Base-by-base conservation (phyloP, 176 grass and related monocot species). In the Calamus simplicifolius region DNA sequence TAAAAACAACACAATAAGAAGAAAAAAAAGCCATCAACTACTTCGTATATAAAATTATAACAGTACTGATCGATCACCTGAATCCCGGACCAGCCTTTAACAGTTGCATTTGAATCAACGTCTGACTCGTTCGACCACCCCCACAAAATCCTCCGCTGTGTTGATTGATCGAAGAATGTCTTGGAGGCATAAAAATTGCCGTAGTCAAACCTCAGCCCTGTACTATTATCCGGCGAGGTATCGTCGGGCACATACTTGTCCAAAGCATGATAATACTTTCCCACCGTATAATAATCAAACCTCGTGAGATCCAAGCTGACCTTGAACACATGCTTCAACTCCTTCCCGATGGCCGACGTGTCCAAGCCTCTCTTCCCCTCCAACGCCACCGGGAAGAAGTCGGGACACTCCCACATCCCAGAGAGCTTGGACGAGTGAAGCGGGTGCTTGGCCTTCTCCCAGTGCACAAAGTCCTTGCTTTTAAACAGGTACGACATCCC, bases 141-240 rank as follows among this genome's bases (percentile, higher is more conserved):
- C 55, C 83, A 91, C 69, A 91, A 69, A 19, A 97, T 64, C 73
- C 87, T 85, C 50, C 87, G 80, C 21, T 54, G 29, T 59, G 66
- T 91, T 6, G 72, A 75, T 0, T 69, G 69, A 71, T 97, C 87
- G 2, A 79, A 97, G 58, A 97, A 91, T 0, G 92, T 85, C 58
- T 96, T 96, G 8, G 92, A 90, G 29, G 83, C 92, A 72, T 96
- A 96, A 62, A 79, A 96, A 61, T 88, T 96, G 0, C 92, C 92
- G 5, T 84, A 77, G 69, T 96, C 87, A 4, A 88, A 77, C 69
- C 75, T 91, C 17, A 19, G 58, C 92, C 87, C 88, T 26, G 81
- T 53, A 29, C 84, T 68, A 3, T 75, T 63, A 50, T 97, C 87
- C 18, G 80, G 69, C 52, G 72, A 12, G 6, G 73, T 10, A 3